A percentile compares a stretch with the other conserved stretches of the same genome.
These are phyloP conservation scores for Annona squamosa DNA, from an alignment of 164 flowering plant species.

Conservation along the genomic window DNA sequence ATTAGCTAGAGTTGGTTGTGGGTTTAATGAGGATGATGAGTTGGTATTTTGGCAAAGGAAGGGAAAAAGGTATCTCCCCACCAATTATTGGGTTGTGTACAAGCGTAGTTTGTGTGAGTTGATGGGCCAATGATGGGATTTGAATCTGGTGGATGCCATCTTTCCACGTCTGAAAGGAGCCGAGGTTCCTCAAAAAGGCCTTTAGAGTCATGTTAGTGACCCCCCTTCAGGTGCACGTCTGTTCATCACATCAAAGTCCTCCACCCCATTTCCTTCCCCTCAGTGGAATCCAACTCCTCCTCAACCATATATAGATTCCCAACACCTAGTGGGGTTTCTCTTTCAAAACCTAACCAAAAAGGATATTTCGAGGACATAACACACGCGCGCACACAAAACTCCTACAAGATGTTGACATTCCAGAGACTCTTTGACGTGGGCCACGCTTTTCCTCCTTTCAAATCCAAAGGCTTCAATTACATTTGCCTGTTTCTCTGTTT, in stretches of 20 bases:
- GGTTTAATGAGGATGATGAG: slow-evolving; percentile 14
- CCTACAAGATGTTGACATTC: slow-evolving; percentile 7
- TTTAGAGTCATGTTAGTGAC: slow-evolving; percentile 48
- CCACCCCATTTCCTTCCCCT: slow-evolving; percentile 3
- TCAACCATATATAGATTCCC: slow-evolving; percentile 38
- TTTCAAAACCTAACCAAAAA: slow-evolving; percentile 11
- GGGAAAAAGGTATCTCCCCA: slow-evolving; percentile 9
- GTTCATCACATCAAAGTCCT: slow-evolving; percentile 38
- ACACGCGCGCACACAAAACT: neutral
- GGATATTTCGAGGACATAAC: neutral
- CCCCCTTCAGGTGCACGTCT: slow-evolving; percentile 33
- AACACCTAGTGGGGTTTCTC: slow-evolving; percentile 10
- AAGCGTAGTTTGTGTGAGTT: slow-evolving; percentile 32
- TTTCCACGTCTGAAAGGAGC: slow-evolving; percentile 50
- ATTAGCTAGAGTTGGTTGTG: slow-evolving; percentile 17
- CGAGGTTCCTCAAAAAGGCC: slow-evolving; percentile 27
- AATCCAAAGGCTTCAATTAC: slow-evolving; percentile 4
- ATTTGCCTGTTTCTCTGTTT: slow-evolving; percentile 10
- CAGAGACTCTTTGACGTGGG: neutral
- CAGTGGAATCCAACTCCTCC: slow-evolving; percentile 86
- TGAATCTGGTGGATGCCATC: slow-evolving; percentile 44
- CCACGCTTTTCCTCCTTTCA: neutral
- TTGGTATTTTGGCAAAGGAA: slow-evolving; percentile 11
- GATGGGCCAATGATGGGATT: slow-evolving; percentile 43
- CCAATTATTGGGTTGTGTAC: slow-evolving; percentile 54